Conservation (phyloP, 192 early-diverging fungal species). For the Gryganskiella cystojenkinii region DNA sequence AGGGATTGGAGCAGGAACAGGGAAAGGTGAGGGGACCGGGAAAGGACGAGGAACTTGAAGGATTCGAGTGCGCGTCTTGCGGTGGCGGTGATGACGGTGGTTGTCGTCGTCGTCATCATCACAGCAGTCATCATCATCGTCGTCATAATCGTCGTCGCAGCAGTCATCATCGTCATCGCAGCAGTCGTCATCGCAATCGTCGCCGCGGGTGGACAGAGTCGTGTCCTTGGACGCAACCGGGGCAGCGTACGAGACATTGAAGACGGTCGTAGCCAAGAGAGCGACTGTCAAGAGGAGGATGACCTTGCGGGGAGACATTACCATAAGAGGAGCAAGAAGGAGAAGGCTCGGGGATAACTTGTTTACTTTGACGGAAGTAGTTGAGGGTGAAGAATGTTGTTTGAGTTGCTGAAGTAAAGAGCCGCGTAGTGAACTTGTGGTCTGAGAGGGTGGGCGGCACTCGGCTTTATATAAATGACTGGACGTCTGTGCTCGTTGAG, state of each 20-base stretch:
- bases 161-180: not conserved
- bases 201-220: not conserved
- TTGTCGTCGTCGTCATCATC: not conserved
- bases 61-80: not conserved
- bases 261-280: not conserved
- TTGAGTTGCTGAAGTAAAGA: too few relatives aligned
- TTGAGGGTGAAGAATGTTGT: too few relatives aligned
- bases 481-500: too few relatives aligned
- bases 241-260: slow-evolving; percentile 6
- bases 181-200: not conserved
- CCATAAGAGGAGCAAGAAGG: too few relatives aligned
- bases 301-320: slow-evolving; percentile 7
- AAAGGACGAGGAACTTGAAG: slow-evolving; percentile 2
- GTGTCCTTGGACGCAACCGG: not conserved
- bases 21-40: slow-evolving; percentile 4
- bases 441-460: too few relatives aligned
- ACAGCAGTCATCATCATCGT: not conserved
- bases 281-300: slow-evolving; percentile 4
- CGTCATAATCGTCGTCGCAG: slow-evolving; percentile 17
- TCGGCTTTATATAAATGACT: too few relatives aligned
- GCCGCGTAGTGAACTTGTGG: too few relatives aligned
- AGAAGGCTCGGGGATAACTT: too few relatives aligned
- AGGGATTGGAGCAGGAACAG: slow-evolving; percentile 7
- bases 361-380: too few relatives aligned
- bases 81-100: not conserved